Conservation (phyloP, 2,329 filamentous ascomycete genomes). For the Fusarium napiforme region DNA sequence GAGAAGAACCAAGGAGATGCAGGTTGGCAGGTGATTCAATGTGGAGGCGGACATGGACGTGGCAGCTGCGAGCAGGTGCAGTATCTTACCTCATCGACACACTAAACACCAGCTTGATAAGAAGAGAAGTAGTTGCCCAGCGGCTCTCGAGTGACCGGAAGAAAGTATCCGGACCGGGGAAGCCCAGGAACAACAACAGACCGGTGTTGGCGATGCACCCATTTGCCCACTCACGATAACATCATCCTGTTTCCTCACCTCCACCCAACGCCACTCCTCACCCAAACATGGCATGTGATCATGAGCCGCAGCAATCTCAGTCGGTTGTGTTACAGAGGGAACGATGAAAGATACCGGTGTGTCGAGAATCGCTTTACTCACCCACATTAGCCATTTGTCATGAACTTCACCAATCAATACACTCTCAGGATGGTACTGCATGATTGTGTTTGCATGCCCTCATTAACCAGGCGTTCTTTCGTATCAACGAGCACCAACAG, state of each 20-base stretch:
- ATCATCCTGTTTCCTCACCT: constrained; percentile 3
- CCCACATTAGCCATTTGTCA: constrained; percentile 8
- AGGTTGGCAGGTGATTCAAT: constrained; percentile 25
- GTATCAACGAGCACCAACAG: constrained; percentile 26
- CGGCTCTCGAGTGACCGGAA: constrained; percentile 5
- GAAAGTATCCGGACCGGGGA: constrained; percentile 6
- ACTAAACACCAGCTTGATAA: not conserved
- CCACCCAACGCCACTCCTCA: not conserved
- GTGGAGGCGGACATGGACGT: constrained; percentile 31
- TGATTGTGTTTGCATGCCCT: constrained; percentile 30
- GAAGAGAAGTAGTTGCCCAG: not conserved
- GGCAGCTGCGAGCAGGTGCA: constrained; percentile 40
- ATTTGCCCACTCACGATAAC: constrained; percentile 10
- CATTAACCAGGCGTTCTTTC: constrained; percentile 24
- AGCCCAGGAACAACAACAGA: constrained; percentile 8
- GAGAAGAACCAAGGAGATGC: constrained; percentile 25
- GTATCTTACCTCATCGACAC: not conserved
- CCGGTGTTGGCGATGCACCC: constrained; percentile 3
- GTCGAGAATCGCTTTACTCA: constrained; percentile 12
- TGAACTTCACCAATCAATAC: constrained; percentile 18
- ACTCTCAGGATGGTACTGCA: constrained; percentile 25
- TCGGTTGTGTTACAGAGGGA: constrained; percentile 4
- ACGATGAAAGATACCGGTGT: constrained; percentile 20
- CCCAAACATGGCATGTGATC: constrained; percentile 16
- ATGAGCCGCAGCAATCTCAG: constrained; percentile 1